Percentiles rank a stretch among this genome's conserved stretches.
Conservation (phyloP, 805 yeast genomes). For the Scheffersomyces spartinae region DNA sequence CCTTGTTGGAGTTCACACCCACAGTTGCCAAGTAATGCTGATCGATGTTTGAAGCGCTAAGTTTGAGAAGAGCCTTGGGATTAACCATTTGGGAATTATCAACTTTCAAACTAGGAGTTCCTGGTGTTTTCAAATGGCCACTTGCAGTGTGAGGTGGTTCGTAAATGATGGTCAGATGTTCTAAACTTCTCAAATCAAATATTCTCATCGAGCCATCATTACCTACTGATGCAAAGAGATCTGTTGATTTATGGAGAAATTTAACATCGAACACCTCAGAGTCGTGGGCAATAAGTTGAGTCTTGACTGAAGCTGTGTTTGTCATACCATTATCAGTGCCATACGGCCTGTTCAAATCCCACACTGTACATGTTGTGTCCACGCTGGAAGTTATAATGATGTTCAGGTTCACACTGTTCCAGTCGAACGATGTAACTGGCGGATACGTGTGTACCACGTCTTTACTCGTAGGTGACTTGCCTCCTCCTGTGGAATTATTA, state of each 20-base stretch:
- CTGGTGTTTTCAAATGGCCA: slow-evolving; percentile 2
- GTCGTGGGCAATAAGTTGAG: slow-evolving; percentile 95
- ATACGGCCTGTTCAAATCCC: slow-evolving; percentile 83
- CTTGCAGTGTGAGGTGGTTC: slow-evolving; percentile 38
- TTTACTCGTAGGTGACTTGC: too few relatives aligned
- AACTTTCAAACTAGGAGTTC: slow-evolving; percentile 1
- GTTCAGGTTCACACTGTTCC: slow-evolving; percentile 68
- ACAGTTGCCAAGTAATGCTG: slow-evolving; percentile 77
- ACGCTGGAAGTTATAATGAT: slow-evolving; percentile 75
- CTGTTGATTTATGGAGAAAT: slow-evolving; percentile 61
- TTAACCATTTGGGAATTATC: slow-evolving; percentile 8
- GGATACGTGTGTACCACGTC: slow-evolving; percentile 50
- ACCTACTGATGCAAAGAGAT: slow-evolving; percentile 84
- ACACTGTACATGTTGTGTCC: slow-evolving; percentile 93
- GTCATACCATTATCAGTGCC: slow-evolving; percentile 8
- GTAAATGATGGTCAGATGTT: slow-evolving; percentile 89
- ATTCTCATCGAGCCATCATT: slow-evolving; percentile 92
- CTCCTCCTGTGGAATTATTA: slow-evolving; percentile 7
- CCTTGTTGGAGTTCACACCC: slow-evolving; percentile 54
- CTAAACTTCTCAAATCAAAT: slow-evolving; percentile 79
- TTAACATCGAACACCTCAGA: slow-evolving; percentile 89
- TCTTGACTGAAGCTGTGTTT: slow-evolving; percentile 60
- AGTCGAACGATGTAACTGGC: slow-evolving; percentile 89
- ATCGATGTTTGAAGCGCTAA: slow-evolving; percentile 72
- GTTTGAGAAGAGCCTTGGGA: slow-evolving; percentile 53